Evolutionary conservation across 2,329 filamentous ascomycete genomes (phyloP).

Genomic region (Lachnellula willkommii): DNA sequence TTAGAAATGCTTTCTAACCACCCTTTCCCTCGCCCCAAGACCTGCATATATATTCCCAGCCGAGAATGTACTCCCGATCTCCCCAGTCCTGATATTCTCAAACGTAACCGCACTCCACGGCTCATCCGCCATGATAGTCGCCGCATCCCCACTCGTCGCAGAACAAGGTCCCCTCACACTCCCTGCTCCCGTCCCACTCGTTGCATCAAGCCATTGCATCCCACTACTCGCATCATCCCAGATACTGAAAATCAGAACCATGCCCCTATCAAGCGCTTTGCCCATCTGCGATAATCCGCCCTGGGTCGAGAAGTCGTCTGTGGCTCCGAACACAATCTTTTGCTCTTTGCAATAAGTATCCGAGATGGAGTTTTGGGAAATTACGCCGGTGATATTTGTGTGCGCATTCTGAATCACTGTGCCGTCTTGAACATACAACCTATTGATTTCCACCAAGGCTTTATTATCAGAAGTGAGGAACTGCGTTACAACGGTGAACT

Average conservation of each 20-base stretch:
- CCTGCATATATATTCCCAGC: not conserved
- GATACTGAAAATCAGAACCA: slow-evolving; percentile 59
- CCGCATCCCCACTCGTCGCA: slow-evolving; percentile 44
- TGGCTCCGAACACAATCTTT: slow-evolving; percentile 48
- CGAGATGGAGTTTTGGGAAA: slow-evolving; percentile 46
- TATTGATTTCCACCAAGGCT: slow-evolving; percentile 46
- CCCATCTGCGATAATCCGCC: slow-evolving; percentile 53
- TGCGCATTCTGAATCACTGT: slow-evolving; percentile 45
- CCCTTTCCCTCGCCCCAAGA: not conserved
- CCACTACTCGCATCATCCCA: slow-evolving; percentile 51
- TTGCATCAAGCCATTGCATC: slow-evolving; percentile 69
- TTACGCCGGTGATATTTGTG: slow-evolving; percentile 40
- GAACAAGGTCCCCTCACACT: slow-evolving; percentile 49
- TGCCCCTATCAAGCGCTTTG: slow-evolving; percentile 44
- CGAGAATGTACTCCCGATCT: slow-evolving; percentile 18
- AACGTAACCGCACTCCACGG: slow-evolving; percentile 39
- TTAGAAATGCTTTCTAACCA: too few relatives aligned
- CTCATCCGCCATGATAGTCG: slow-evolving; percentile 40
- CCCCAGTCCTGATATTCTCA: slow-evolving; percentile 22
- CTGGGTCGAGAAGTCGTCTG: slow-evolving; percentile 43
- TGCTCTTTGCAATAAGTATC: slow-evolving; percentile 49
- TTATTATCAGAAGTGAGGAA: slow-evolving; percentile 48
- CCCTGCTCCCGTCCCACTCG: slow-evolving; percentile 38
- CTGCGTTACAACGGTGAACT: slow-evolving; percentile 54
- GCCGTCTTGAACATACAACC: slow-evolving; percentile 52